These are phyloP conservation scores for Primulina tabacum DNA, from an alignment of 257 asterid genomes.

Conservation along the genomic window DNA sequence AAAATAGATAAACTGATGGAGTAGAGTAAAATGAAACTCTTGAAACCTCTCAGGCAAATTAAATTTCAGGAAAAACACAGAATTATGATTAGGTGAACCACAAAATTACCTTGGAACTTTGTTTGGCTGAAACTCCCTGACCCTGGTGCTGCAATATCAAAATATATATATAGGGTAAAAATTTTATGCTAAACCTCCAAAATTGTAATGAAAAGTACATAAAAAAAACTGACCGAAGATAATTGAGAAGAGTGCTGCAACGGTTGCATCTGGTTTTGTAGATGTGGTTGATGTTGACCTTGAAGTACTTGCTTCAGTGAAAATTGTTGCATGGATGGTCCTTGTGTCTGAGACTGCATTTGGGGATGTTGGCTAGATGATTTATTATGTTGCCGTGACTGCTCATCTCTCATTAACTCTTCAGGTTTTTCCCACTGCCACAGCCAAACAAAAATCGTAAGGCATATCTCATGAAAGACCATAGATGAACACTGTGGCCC, in stretches of 20 bases:
- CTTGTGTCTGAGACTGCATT: conserved; percentile 49
- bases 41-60: neutral
- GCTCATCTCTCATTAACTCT: conserved; percentile 58
- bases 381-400: conserved; percentile 43
- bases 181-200: neutral
- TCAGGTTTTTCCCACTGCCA: conserved; percentile 95
- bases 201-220: conserved; percentile 7
- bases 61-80: neutral
- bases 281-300: conserved; percentile 48
- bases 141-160: conserved; percentile 55
- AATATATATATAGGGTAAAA: conserved; percentile 19
- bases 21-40: neutral
- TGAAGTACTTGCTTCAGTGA: conserved; percentile 56
- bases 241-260: conserved; percentile 62
- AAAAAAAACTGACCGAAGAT: conserved; percentile 42
- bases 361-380: conserved; percentile 50
- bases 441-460: conserved; percentile 20
- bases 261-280: conserved; percentile 49
- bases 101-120: conserved; percentile 49
- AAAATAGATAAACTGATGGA: neutral
- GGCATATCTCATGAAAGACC: neutral
- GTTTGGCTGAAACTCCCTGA: conserved; percentile 55
- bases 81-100: neutral
- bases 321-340: conserved; percentile 45
- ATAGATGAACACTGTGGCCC: conserved; percentile 15